Conservation (phyloP, 2,329 filamentous ascomycete species). For the Erysiphe pulchra region DNA sequence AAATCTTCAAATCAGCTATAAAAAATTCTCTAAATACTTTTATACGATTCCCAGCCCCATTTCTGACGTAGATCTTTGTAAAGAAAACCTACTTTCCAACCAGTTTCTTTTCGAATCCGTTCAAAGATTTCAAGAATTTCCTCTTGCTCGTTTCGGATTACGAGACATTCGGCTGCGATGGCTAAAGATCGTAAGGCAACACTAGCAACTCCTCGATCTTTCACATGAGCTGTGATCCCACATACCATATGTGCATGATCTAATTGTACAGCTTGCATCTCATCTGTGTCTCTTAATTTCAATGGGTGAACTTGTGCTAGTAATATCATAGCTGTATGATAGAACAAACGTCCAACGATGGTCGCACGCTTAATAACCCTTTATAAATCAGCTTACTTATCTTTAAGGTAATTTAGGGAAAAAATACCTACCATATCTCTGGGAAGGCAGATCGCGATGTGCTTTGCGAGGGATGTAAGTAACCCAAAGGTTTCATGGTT, state of each 20-base stretch:
- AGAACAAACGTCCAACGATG: constrained; percentile 63
- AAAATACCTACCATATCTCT: constrained; percentile 43
- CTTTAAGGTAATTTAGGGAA: neutral
- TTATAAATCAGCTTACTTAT: constrained; percentile 7
- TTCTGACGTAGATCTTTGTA: constrained; percentile 43
- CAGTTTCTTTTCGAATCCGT: constrained; percentile 48
- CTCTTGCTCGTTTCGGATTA: constrained; percentile 43
- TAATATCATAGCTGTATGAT: constrained; percentile 64
- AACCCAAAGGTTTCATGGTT: constrained; percentile 70
- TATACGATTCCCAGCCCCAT: constrained; percentile 44
- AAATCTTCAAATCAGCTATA: too few species aligned
- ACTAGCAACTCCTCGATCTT: constrained; percentile 53
- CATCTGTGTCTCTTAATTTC: constrained; percentile 25
- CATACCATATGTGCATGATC: constrained; percentile 67
- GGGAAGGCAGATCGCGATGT: constrained; percentile 53
- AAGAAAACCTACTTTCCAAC: constrained; percentile 53
- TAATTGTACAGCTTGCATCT: constrained; percentile 44
- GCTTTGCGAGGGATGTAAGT: constrained; percentile 42
- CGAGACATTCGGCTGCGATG: constrained; percentile 50
- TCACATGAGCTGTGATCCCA: constrained; percentile 66
- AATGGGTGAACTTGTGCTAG: constrained; percentile 58
- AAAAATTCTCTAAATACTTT: neutral
- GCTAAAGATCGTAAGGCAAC: constrained; percentile 58
- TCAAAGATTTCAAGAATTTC: constrained; percentile 59
- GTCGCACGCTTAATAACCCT: constrained; percentile 64